These are phyloP conservation scores for Scheffersomyces amazonensis DNA, from an alignment of 805 yeast genomes.

Conservation along the genomic window DNA sequence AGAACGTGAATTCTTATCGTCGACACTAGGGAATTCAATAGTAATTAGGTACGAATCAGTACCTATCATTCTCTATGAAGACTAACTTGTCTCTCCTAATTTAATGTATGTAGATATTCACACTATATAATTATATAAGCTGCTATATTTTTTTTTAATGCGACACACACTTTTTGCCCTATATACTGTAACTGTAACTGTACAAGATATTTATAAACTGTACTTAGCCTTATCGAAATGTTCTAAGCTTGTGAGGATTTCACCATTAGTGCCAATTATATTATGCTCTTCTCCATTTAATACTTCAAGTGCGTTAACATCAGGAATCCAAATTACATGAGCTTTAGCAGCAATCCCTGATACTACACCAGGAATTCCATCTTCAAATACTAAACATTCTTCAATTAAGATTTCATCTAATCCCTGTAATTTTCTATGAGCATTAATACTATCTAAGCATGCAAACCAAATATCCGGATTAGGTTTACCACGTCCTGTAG, in stretches of 20 bases:
- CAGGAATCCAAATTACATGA: slow-evolving; percentile 93
- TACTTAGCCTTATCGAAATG: slow-evolving; percentile 35
- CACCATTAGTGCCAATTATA: slow-evolving; percentile 57
- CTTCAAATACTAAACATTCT: slow-evolving; percentile 91
- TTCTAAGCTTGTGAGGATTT: slow-evolving; percentile 47
- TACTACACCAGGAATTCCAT: slow-evolving; percentile 87
- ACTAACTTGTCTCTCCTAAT: too few species aligned
- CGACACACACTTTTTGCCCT: too few species aligned
- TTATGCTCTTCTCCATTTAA: slow-evolving; percentile 48
- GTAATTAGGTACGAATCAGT: slow-evolving; percentile 38
- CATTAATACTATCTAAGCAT: slow-evolving; percentile 71
- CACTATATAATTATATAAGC: too few species aligned
- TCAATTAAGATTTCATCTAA: slow-evolving; percentile 55
- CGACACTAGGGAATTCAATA: slow-evolving; percentile 19
- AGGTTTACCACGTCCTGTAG: slow-evolving; percentile 89
- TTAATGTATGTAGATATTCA: too few species aligned
- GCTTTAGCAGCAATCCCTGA: slow-evolving; percentile 85
- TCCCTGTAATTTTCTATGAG: slow-evolving; percentile 40
- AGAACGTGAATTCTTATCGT: slow-evolving; percentile 1
- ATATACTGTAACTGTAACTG: too few species aligned
- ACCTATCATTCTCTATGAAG: slow-evolving; percentile 35
- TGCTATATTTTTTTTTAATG: too few species aligned
- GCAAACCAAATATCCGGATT: slow-evolving; percentile 88
- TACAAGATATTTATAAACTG: slow-evolving; percentile 9
- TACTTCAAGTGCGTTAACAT: slow-evolving; percentile 63